Evolutionary conservation across 2,329 filamentous ascomycete species (phyloP).

Genomic region (Fusarium continuum): DNA sequence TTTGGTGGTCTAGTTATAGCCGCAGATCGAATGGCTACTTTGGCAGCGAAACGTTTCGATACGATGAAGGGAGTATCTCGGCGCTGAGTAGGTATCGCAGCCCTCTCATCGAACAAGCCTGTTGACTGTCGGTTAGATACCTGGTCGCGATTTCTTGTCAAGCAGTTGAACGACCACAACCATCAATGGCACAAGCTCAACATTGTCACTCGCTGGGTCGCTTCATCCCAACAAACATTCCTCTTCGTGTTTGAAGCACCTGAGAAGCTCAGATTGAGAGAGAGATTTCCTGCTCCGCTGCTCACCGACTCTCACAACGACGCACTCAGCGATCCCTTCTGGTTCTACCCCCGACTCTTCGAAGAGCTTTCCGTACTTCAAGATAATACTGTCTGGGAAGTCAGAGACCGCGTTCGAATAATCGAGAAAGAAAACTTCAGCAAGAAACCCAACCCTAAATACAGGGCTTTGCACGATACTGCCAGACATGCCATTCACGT

Average conservation of each 20-base stretch:
- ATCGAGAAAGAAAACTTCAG: slow-evolving; percentile 44
- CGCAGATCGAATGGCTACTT: slow-evolving; percentile 53
- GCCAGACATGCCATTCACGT: slow-evolving; percentile 57
- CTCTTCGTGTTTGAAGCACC: slow-evolving; percentile 16
- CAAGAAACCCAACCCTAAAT: slow-evolving; percentile 46
- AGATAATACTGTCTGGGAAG: slow-evolving; percentile 50
- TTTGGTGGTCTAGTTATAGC: slow-evolving; percentile 50
- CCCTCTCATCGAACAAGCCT: rapidly evolving
- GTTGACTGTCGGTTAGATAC: slow-evolving; percentile 3
- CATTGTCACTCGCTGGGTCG: slow-evolving; percentile 20
- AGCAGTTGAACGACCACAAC: not conserved
- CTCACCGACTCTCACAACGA: not conserved
- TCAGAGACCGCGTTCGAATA: slow-evolving; percentile 48
- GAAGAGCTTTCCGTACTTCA: slow-evolving; percentile 1
- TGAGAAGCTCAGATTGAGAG: not conserved
- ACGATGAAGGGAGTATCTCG: not conserved
- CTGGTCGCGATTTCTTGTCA: slow-evolving; percentile 28
- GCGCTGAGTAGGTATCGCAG: not conserved
- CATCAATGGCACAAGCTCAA: slow-evolving; percentile 34
- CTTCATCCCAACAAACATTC: slow-evolving; percentile 12
- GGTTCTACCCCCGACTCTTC: slow-evolving; percentile 11
- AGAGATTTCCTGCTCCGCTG: not conserved
- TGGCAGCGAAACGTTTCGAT: slow-evolving; percentile 48
- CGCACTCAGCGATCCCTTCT: slow-evolving; percentile 18
- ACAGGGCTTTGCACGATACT: slow-evolving; percentile 52